These are phyloP conservation scores for Diaporthe humulicola DNA, from an alignment of 2,329 filamentous ascomycete genomes.

Conservation along the genomic window DNA sequence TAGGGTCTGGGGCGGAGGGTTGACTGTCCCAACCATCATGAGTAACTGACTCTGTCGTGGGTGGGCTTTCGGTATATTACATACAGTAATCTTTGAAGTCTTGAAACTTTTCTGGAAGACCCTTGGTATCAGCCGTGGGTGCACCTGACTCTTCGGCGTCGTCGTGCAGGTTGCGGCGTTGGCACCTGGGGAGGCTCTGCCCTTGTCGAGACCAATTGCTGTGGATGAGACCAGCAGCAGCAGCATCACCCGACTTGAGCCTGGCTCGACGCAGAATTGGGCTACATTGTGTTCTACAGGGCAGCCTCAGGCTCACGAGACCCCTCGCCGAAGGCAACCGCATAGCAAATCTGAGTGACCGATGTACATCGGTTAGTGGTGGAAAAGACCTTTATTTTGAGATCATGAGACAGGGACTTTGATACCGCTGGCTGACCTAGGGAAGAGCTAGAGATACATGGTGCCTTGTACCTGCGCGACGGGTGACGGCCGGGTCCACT, in stretches of 20 bases:
- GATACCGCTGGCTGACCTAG: neutral
- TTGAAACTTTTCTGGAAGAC: conserved; percentile 48
- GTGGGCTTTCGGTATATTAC: conserved; percentile 38
- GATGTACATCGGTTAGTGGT: conserved; percentile 6
- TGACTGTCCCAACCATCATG: conserved; percentile 45
- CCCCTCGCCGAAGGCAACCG: conserved; percentile 31
- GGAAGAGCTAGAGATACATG: conserved; percentile 33
- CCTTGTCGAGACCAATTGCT: neutral
- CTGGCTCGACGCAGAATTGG: neutral
- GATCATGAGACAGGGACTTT: conserved; percentile 30
- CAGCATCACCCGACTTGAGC: conserved; percentile 4
- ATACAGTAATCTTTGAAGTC: conserved; percentile 60
- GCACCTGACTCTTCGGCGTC: neutral
- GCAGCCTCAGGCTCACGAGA: conserved; percentile 20
- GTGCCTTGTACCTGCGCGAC: conserved; percentile 31
- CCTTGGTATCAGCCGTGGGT: neutral
- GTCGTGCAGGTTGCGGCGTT: conserved; percentile 9
- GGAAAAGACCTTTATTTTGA: neutral
- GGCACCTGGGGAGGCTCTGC: neutral
- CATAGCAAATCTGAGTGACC: conserved; percentile 12
- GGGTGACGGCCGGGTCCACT: conserved; percentile 19
- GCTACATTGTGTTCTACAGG: conserved; percentile 18
- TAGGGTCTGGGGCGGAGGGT: conserved; percentile 48
- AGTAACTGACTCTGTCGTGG: neutral
- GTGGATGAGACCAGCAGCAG: conserved; percentile 22